Percentiles rank a stretch among this genome's conserved stretches.
Evolutionary conservation across 164 flowering plant species (phyloP).

Genomic region (Litsea cubeba): DNA sequence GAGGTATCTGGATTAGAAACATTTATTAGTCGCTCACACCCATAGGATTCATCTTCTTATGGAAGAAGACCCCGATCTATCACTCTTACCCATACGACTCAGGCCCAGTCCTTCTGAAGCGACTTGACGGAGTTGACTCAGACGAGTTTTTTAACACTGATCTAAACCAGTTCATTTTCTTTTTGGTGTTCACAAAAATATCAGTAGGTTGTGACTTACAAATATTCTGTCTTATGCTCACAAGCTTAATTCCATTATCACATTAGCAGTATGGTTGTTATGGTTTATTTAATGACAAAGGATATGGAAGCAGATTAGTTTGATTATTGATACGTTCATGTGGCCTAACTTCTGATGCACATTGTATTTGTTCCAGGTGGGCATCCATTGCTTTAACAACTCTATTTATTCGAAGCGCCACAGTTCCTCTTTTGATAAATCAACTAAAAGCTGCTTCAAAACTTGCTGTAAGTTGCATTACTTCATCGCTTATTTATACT

Average conservation of each 20-base stretch:
- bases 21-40: too few relatives aligned
- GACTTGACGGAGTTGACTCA: too few relatives aligned
- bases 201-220: too few relatives aligned
- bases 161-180: background rate
- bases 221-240: background rate
- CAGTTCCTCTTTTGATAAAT: slow-evolving; percentile 68
- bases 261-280: too few relatives aligned
- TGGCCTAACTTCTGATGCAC: background rate
- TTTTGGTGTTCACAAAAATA: background rate
- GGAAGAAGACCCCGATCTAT: too few relatives aligned
- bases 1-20: too few relatives aligned
- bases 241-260: background rate
- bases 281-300: background rate
- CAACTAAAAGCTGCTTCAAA: slow-evolving; percentile 72
- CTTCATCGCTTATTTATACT: background rate
- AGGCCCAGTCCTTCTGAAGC: too few relatives aligned
- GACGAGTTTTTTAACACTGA: too few relatives aligned
- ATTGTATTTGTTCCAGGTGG: slow-evolving; percentile 56
- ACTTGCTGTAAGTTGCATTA: slow-evolving; percentile 48
- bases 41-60: too few relatives aligned
- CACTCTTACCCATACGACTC: too few relatives aligned
- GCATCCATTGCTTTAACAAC: slow-evolving; percentile 73
- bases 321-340: background rate
- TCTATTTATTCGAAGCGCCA: slow-evolving; percentile 58
- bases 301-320: background rate